Conservation (phyloP, 169 alveolate species). For the Cryptosporidium ryanae region DNA sequence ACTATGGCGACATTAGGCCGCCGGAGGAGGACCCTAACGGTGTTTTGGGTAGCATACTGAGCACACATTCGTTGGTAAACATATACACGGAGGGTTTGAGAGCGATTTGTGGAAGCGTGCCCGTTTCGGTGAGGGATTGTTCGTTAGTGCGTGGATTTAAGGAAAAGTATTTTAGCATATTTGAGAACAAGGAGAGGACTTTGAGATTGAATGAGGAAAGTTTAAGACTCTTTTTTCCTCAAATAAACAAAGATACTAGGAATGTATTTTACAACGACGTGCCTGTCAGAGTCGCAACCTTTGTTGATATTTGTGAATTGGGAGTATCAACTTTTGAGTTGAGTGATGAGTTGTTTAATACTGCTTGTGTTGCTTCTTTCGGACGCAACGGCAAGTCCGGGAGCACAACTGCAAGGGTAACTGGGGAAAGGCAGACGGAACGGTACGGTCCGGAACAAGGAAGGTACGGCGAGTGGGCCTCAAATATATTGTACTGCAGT, state of each 20-base stretch:
- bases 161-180: not conserved
- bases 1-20: not conserved
- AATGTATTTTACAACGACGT: constrained; percentile 14
- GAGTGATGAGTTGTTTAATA: constrained; percentile 30
- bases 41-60: constrained; percentile 29
- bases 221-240: constrained; percentile 38
- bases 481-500: constrained; percentile 46
- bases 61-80: constrained; percentile 7
- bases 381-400: constrained; percentile 14
- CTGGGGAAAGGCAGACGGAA: not conserved
- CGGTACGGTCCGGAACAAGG: too few relatives aligned
- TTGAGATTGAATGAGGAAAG: constrained; percentile 35
- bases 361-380: constrained; percentile 63
- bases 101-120: constrained; percentile 17
- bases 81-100: constrained; percentile 18
- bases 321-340: constrained; percentile 47
- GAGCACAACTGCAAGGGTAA: constrained; percentile 15
- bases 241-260: constrained; percentile 4
- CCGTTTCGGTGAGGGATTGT: constrained; percentile 28
- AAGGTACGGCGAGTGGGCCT: constrained; percentile 10
- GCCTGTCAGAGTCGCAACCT: constrained; percentile 57
- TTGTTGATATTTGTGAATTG: constrained; percentile 51
- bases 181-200: not conserved
- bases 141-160: constrained; percentile 7
- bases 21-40: constrained; percentile 47